Percentiles rank a stretch among this genome's conserved stretches.
Evolutionary conservation across 768 basidiomycete genomes (phyloP).

Genomic region (Suillus ampliporus): DNA sequence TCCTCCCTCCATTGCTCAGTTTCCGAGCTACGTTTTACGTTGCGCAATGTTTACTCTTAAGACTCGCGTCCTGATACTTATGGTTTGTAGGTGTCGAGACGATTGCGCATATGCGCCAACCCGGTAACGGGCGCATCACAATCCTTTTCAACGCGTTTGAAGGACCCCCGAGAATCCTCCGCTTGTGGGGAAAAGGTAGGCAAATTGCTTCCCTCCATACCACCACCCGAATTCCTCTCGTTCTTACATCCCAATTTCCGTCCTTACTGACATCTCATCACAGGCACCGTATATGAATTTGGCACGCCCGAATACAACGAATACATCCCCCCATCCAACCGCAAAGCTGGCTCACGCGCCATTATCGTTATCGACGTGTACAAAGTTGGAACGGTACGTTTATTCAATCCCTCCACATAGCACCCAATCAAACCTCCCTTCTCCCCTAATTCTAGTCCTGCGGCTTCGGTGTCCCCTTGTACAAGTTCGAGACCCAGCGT

Average conservation of each 20-base stretch:
- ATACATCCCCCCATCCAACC: constrained; percentile 50
- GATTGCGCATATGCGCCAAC: constrained; percentile 62
- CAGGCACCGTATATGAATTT: constrained; percentile 66
- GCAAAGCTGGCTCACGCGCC: constrained; percentile 63
- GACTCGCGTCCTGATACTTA: background rate
- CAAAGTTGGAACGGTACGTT: constrained; percentile 56
- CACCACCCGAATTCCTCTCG: background rate
- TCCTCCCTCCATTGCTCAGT: background rate
- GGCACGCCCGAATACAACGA: constrained; percentile 64
- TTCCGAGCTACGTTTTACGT: background rate
- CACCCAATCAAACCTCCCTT: background rate
- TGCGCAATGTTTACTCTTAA: background rate
- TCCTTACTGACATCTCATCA: background rate
- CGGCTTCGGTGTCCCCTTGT: constrained; percentile 68
- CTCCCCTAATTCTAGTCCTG: constrained; percentile 56
- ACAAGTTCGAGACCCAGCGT: constrained; percentile 60
- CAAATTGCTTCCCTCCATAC: background rate
- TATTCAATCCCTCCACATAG: background rate
- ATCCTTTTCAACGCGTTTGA: constrained; percentile 67
- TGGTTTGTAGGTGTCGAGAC: constrained; percentile 55
- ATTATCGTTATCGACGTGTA: constrained; percentile 65
- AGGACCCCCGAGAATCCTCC: constrained; percentile 61
- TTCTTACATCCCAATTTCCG: background rate
- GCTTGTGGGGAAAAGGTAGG: constrained; percentile 64
- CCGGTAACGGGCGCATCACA: constrained; percentile 61